These are phyloP conservation scores for Backusella australiensis DNA, from an alignment of 192 early-diverging fungal genomes.

Conservation along the genomic window DNA sequence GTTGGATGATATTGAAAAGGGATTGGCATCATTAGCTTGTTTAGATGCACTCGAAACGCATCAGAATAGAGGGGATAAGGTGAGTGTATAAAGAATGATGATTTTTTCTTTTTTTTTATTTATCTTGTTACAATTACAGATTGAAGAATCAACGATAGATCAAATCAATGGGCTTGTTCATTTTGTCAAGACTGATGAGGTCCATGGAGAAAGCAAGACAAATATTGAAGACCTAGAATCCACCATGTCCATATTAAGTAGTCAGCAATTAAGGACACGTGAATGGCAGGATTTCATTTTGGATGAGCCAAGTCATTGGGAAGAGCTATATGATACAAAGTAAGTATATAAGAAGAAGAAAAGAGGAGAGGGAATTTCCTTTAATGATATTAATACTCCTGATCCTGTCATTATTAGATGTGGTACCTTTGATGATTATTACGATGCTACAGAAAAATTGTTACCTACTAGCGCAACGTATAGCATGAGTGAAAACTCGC, in stretches of 20 bases:
- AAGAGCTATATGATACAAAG: background rate
- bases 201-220: background rate
- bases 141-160: background rate
- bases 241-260: conserved; percentile 2
- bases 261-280: background rate
- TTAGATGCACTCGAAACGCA: background rate
- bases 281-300: conserved; percentile 1
- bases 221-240: background rate
- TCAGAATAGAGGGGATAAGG: background rate
- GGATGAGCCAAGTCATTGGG: conserved; percentile 12
- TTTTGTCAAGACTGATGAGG: background rate
- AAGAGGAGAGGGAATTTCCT: background rate
- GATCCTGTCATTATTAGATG: background rate
- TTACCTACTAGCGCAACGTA: background rate
- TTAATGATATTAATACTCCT: too few relatives aligned
- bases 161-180: background rate
- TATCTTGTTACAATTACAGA: background rate
- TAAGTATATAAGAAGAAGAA: background rate
- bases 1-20: background rate
- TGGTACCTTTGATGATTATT: background rate
- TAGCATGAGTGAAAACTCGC: background rate
- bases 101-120: background rate
- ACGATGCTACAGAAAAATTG: background rate
- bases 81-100: background rate
- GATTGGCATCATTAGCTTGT: background rate